phyloP scores from a whole-genome alignment of 2,329 filamentous ascomycete genomes.

The Penicillium janthinellum region DNA sequence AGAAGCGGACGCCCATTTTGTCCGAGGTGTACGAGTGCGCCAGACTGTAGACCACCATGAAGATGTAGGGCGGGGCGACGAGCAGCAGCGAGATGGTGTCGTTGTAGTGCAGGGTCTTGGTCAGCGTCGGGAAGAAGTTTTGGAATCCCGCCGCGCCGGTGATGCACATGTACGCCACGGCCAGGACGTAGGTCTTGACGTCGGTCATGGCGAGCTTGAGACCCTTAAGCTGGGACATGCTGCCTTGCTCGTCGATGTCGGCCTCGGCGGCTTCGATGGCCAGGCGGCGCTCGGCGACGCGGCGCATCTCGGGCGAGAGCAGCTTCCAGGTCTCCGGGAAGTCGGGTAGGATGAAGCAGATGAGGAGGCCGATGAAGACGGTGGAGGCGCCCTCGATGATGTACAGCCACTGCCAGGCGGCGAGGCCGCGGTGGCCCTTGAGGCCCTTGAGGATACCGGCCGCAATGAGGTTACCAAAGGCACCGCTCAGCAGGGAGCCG shows the following conservation, averaged over 20 bases:
- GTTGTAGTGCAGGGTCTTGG: slow-evolving; percentile 47
- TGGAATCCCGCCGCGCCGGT: slow-evolving; percentile 54
- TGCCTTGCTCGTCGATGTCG: slow-evolving; percentile 52
- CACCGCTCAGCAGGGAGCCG: slow-evolving; percentile 51
- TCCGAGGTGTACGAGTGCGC: slow-evolving; percentile 51
- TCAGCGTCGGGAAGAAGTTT: slow-evolving; percentile 60
- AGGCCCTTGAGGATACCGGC: slow-evolving; percentile 53
- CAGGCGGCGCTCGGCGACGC: slow-evolving; percentile 51
- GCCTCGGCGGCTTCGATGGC: slow-evolving; percentile 54
- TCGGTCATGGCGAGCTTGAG: slow-evolving; percentile 56
- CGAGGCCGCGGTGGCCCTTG: slow-evolving; percentile 36
- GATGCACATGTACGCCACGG: slow-evolving; percentile 51
- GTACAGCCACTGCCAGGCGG: slow-evolving; percentile 48
- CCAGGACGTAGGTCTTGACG: slow-evolving; percentile 51
- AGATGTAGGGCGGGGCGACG: slow-evolving; percentile 57
- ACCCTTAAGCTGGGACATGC: slow-evolving; percentile 51
- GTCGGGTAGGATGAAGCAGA: slow-evolving; percentile 42
- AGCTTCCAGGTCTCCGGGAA: slow-evolving; percentile 51
- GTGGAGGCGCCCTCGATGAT: slow-evolving; percentile 45
- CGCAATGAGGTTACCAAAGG: slow-evolving; percentile 57
- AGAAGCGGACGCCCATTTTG: slow-evolving; percentile 50
- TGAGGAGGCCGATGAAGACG: slow-evolving; percentile 35
- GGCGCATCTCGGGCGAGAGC: slow-evolving; percentile 48
- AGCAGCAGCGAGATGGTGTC: slow-evolving; percentile 54
- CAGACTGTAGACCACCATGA: slow-evolving; percentile 55